Conservation (phyloP, 2,329 filamentous ascomycete genomes). For the Colletotrichum liaoningense region DNA sequence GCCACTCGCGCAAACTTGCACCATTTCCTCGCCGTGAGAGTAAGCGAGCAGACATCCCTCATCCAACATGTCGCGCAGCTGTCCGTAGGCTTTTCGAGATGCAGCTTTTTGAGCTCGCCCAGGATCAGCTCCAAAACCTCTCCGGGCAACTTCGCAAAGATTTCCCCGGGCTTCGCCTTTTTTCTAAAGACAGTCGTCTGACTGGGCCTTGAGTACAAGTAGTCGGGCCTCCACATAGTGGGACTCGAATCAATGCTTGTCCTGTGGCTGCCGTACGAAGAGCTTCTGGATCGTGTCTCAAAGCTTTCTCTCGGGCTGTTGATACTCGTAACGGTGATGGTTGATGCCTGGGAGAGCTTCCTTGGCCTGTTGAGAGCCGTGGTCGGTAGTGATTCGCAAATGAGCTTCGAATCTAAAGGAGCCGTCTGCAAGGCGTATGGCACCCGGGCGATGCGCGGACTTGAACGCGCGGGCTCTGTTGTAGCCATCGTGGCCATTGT, state of each 20-base stretch:
- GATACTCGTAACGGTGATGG: slow-evolving; percentile 40
- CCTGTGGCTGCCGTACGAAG: slow-evolving; percentile 49
- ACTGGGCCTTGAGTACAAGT: slow-evolving; percentile 40
- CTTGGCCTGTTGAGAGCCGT: slow-evolving; percentile 49
- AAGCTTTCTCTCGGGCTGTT: slow-evolving; percentile 45
- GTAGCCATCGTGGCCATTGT: slow-evolving; percentile 8
- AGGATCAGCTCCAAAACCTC: slow-evolving; percentile 70
- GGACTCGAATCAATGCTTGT: slow-evolving; percentile 55
- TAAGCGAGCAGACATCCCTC: slow-evolving; percentile 67
- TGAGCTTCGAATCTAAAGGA: slow-evolving; percentile 36
- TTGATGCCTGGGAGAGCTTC: slow-evolving; percentile 47
- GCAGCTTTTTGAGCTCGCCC: slow-evolving; percentile 61
- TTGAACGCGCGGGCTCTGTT: slow-evolving; percentile 3
- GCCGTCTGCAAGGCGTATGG: slow-evolving; percentile 42
- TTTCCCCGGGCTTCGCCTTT: slow-evolving; percentile 58
- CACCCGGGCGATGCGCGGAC: slow-evolving; percentile 12
- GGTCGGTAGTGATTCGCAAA: slow-evolving; percentile 36
- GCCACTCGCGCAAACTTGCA: slow-evolving; percentile 61
- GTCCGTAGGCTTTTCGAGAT: slow-evolving; percentile 58
- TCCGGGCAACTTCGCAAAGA: slow-evolving; percentile 66
- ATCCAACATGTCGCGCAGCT: slow-evolving; percentile 76
- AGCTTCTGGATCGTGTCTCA: slow-evolving; percentile 40
- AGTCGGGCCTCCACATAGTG: slow-evolving; percentile 39
- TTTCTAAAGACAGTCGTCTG: slow-evolving; percentile 39
- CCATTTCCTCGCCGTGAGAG: slow-evolving; percentile 63